Percentiles rank a stretch among this genome's conserved stretches.
Evolutionary conservation across 164 flowering plant genomes (phyloP).

Genomic region (Nelumbo lutea): DNA sequence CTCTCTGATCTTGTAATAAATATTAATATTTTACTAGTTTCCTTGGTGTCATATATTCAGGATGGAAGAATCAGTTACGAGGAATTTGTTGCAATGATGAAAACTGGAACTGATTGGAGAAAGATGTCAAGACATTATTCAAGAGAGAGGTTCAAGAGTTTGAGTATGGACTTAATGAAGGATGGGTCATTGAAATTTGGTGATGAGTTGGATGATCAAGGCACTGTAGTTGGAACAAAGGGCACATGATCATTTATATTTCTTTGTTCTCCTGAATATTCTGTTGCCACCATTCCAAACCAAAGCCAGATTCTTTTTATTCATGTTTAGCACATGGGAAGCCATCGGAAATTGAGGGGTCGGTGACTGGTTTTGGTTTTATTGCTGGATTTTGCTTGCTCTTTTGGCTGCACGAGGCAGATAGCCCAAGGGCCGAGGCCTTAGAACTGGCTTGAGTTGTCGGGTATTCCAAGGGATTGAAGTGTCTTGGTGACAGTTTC

Average conservation of each 20-base stretch:
- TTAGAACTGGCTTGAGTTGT: background rate
- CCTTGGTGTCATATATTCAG: conserved; percentile 24
- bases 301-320: background rate
- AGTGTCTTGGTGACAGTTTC: conserved; percentile 3
- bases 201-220: conserved; percentile 49
- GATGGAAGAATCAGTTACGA: conserved; percentile 90
- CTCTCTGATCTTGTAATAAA: background rate
- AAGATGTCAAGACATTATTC: conserved; percentile 96
- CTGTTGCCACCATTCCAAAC: conserved; percentile 2
- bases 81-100: conserved; percentile 97
- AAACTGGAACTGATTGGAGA: conserved; percentile 98
- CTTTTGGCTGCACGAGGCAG: conserved; percentile 1
- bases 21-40: background rate
- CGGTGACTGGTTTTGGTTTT: background rate
- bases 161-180: conserved; percentile 90
- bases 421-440: background rate
- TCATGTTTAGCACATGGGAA: background rate
- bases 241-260: background rate
- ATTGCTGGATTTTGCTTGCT: background rate
- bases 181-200: conserved; percentile 87
- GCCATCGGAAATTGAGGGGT: background rate
- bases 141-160: conserved; percentile 91
- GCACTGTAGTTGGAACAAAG: conserved; percentile 32
- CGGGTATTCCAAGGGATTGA: background rate
- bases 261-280: background rate